Base-by-base conservation (phyloP, 352 stramenopile species). In the Globisporangium nunn region DNA sequence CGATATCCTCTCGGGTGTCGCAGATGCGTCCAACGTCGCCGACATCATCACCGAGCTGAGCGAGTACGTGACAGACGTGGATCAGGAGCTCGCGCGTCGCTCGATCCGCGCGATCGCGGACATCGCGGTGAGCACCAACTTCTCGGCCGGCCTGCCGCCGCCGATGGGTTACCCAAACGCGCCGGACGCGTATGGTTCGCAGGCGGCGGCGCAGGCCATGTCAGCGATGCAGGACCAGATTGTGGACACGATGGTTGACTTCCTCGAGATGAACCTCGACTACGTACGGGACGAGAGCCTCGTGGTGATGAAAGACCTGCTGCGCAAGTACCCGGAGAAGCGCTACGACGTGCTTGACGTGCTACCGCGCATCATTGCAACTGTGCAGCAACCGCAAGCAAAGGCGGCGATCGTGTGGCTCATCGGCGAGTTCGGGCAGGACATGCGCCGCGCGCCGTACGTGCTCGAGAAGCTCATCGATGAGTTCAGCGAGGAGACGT, bases 1-100 rank as follows among this genome's bases (percentile, higher is more conserved):
- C 45, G 74, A 96, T 54, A 88, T 99, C 47, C 70, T 99, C 28
- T 87, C 96, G n/a, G 79, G 92, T 37, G 80, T 99, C 28, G 95
- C 96, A 3, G 97, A 98, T 69, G 81, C 81, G 2, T 74, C 91
- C 18, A 99, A 96, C 58, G 94, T 97, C 6, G 86, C 85, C 8
- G 95, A 99, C 50, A 98, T 99, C 74, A 84, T 99, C 15, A 88
- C 81, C 18, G 97, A 99, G 78, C 75, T 99, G 17, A 95, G 79
- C 49, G 97, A 99, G 72, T 98, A 98, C 70, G 96, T 98, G 6
- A 90, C 85, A 45, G 95, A 98, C 66, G 83, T 96, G 29, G 94
- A 99, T 75, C 76, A 89, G 55, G 88, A 97, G 50, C 78, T 99
- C 45, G 86, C 90, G 40, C 79, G 91, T 6, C 76, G 90, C 28